These are phyloP conservation scores for Alternaria alternata DNA, from an alignment of 2,329 filamentous ascomycete species.

Conservation along the genomic window DNA sequence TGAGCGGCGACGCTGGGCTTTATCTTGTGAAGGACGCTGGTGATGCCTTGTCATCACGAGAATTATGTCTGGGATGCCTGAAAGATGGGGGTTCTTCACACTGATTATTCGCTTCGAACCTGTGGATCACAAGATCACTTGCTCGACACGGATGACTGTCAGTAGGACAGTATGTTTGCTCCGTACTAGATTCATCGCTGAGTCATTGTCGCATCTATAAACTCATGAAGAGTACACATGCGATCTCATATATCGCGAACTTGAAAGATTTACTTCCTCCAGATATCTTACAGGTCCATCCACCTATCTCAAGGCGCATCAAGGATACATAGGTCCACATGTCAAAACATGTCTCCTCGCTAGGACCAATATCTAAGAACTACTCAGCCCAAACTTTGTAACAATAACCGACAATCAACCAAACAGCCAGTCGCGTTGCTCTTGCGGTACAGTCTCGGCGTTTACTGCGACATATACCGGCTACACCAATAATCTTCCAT, in stretches of 20 bases:
- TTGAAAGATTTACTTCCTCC: neutral
- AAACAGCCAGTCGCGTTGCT: conserved; percentile 49
- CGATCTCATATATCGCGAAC: neutral
- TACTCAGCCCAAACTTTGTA: conserved; percentile 47
- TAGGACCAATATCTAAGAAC: conserved; percentile 46
- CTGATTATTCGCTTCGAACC: neutral
- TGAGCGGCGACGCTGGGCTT: neutral
- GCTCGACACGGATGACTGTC: neutral
- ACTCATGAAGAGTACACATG: neutral
- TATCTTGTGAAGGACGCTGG: neutral
- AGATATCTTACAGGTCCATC: neutral
- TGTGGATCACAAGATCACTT: conserved; percentile 7
- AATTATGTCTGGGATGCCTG: neutral
- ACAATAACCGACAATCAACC: conserved; percentile 49
- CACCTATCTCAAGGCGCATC: neutral
- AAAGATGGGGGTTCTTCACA: neutral
- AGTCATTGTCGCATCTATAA: too few species aligned
- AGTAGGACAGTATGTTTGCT: neutral
- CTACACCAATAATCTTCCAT: conserved; percentile 45
- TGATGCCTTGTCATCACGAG: neutral
- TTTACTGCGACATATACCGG: conserved; percentile 52
- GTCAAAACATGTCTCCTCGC: conserved; percentile 48
- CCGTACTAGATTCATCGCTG: neutral
- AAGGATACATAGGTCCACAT: conserved; percentile 48
- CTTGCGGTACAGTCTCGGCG: conserved; percentile 46